Conservation (phyloP, 371 early-diverging fungal genomes). For the Circinella umbellata region DNA sequence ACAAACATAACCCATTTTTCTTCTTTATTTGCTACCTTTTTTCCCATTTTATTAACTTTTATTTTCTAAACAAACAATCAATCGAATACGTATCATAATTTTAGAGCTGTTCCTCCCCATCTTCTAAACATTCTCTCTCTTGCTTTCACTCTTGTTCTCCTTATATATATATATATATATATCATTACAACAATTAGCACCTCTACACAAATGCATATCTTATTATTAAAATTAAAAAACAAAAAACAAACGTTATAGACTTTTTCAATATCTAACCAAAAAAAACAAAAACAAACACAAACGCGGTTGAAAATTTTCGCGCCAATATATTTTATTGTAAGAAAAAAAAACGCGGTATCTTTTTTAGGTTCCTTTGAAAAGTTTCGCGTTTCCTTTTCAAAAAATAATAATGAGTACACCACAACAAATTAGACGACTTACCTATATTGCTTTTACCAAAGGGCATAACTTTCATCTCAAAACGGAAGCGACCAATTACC, state of each 20-base stretch:
- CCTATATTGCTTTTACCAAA: constrained; percentile 63
- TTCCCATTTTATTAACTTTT: neutral
- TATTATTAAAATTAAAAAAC: neutral
- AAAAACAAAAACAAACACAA: neutral
- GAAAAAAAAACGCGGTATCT: neutral
- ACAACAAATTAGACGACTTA: constrained; percentile 1
- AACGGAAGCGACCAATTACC: constrained; percentile 68
- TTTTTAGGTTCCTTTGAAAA: neutral
- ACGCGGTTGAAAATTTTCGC: neutral
- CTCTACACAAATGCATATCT: constrained; percentile 1
- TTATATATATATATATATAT: neutral
- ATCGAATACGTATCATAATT: neutral
- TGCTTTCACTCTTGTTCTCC: neutral
- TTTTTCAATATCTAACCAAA: neutral
- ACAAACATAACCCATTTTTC: neutral
- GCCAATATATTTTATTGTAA: neutral
- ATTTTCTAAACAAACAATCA: neutral
- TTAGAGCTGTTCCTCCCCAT: neutral
- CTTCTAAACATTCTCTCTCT: neutral
- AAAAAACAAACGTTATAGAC: neutral
- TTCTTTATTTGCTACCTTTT: neutral
- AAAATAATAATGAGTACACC: constrained; percentile 5
- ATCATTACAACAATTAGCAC: neutral
- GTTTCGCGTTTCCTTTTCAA: neutral
- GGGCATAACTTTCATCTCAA: constrained; percentile 75